Evolutionary conservation across 371 early-diverging fungal species (phyloP), one percentile per base, ranked within the genome.

Genomic region (Basidiobolus meristosporus): DNA sequence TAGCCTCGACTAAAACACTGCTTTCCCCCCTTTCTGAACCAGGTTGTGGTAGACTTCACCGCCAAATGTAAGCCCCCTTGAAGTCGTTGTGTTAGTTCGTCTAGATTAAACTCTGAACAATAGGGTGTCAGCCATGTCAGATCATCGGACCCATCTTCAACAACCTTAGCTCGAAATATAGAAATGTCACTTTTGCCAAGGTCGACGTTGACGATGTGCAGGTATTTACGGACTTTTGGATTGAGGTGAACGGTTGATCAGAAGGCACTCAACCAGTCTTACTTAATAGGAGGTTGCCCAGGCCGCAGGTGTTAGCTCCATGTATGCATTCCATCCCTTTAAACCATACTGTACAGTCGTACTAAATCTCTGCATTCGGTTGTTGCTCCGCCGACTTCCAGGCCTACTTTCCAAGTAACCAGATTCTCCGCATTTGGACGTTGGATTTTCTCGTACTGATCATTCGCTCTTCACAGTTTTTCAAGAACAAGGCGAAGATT

Each of bases 221-320:
- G 39, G 57, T 58, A 52, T 23, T 26, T 39, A 39, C 29, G 21
- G 3, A n/a, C 3, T 33, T 33, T 31, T 22, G 4, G 17, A 17
- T 26, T 42, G 12, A 14, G 10, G 34, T 7, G 7, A 20, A 7
- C 7, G 12, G 2, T 15, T 17, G 15, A 12, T 36, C 5, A 10
- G 36, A n/a, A n/a, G n/a, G n/a, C n/a, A n/a, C n/a, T n/a, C n/a
- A n/a, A n/a, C n/a, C n/a, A n/a, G n/a, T n/a, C n/a, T n/a, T n/a
- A n/a, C n/a, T 23, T 3, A 15, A 1, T 52, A 66, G 59, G 84
- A 80, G n/a, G 63, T 88, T 48, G 73, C 83, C 35, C 56, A 60
- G 31, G 49, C 54, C 12, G 67, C 63, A 35, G 60, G 60, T 9
- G 62, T 93, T 55, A 66, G 66, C 22, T 82, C 91, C 45, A 90